Evolutionary conservation across 768 basidiomycete genomes (phyloP), one percentile per base, ranked within the genome.

Genomic region (Suillus subluteus): DNA sequence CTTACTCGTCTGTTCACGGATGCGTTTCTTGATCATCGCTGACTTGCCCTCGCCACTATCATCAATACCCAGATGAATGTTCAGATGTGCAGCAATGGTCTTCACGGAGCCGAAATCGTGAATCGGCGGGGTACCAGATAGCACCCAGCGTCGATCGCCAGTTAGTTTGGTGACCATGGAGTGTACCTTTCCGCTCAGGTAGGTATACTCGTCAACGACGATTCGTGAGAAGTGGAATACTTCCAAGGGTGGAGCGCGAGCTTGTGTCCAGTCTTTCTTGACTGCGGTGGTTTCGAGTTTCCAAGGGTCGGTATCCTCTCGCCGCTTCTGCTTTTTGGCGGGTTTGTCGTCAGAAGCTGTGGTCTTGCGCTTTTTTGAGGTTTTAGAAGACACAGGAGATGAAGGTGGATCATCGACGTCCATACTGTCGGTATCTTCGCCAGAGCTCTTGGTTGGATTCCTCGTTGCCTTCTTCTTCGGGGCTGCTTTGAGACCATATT

Each of bases 121-220:
- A 63, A 95, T 90, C 0, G 96, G 96, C 9, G 96, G 96, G 30
- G 96, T 98, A 15, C 96, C 96, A 3, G 96, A 98, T n/a, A 98
- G 83, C 7, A 98, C 94, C 96, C 96, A 98, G 64, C 90, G 91
- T 54, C 93, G 85, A 61, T 91, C 88, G 0, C 93, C 90, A 13
- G 88, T 87, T 26, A 96, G 78, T 58, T 85, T 86, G 3, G 92
- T 94, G 44, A 97, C 85, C 71, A 95, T 83, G 3, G 92, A 83
- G 68, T 92, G 91, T 8, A 89, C 83, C 71, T 91, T 89, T 63
- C 92, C 94, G 32, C 90, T 88, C 30, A 96, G 83, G 73, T 98
- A 98, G 1, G 95, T 96, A 76, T 96, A 98, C 74, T 98, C 96
- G 78, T 98, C 96, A 50, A 97, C 89, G 62, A 98, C 91, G 37